Evolutionary conservation across 352 stramenopile species (phyloP).

Genomic region (Elongisporangium undulatum): DNA sequence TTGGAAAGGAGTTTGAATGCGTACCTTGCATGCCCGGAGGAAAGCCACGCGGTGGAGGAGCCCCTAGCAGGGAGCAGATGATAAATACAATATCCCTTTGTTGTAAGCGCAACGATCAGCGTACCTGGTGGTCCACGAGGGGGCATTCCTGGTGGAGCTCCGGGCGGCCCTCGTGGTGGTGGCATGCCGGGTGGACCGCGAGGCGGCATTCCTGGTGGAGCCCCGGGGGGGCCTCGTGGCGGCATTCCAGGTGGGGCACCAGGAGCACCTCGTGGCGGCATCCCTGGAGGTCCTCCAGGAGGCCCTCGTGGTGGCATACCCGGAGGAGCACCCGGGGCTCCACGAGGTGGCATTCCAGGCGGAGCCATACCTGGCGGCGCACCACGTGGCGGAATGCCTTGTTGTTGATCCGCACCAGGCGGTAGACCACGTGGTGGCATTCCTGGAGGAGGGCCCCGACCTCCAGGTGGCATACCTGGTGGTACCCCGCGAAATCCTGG

Average conservation of each 20-base stretch:
- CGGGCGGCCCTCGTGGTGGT: slow-evolving; percentile 6
- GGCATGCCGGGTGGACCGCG: slow-evolving; percentile 13
- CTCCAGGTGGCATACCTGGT: slow-evolving; percentile 31
- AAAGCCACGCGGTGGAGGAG: not conserved
- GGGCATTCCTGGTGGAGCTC: slow-evolving; percentile 12
- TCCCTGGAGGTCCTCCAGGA: slow-evolving; percentile 11
- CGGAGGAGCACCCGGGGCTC: slow-evolving; percentile 13
- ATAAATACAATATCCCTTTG: not conserved
- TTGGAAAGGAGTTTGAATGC: not conserved
- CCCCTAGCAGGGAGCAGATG: not conserved
- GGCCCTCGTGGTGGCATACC: slow-evolving; percentile 15
- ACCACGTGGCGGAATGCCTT: slow-evolving; percentile 10
- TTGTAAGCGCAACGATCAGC: slow-evolving; percentile 7
- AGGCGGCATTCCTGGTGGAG: slow-evolving; percentile 17
- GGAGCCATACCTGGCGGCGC: slow-evolving; percentile 12
- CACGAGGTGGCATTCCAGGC: slow-evolving; percentile 5
- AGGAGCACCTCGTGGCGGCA: slow-evolving; percentile 13
- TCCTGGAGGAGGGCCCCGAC: slow-evolving; percentile 15
- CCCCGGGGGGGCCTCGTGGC: slow-evolving; percentile 9
- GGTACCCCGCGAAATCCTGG: slow-evolving; percentile 29
- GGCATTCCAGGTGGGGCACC: slow-evolving; percentile 16
- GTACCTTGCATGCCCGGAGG: not conserved
- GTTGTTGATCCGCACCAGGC: not conserved
- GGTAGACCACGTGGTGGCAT: slow-evolving; percentile 22
- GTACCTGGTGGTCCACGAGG: slow-evolving; percentile 12